phyloP scores from a whole-genome alignment of 345 rosid genomes.

The Schrenkiella parvula region DNA sequence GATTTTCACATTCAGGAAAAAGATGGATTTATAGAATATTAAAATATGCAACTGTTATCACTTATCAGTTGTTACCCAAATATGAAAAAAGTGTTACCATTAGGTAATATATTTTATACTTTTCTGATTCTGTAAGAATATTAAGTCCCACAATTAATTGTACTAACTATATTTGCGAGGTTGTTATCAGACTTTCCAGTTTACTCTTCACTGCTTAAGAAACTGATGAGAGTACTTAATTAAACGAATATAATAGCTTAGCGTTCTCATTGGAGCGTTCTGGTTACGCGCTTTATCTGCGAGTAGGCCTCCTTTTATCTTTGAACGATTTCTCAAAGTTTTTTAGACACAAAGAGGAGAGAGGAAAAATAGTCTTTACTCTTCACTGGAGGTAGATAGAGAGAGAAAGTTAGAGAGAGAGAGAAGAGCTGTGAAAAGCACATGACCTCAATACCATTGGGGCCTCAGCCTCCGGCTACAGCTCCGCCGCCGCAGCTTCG shows the following conservation, averaged over 20 bases:
- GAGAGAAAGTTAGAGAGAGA: constrained; percentile 19
- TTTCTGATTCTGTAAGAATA: neutral
- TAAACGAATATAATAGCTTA: neutral
- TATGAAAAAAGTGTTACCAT: neutral
- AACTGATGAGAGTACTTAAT: neutral
- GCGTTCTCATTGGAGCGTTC: neutral
- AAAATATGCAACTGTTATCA: neutral
- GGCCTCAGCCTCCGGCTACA: constrained; percentile 39
- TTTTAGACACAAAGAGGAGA: neutral
- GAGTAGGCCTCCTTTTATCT: constrained; percentile 9
- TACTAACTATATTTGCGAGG: neutral
- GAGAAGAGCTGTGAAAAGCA: constrained; percentile 40
- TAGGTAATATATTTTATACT: neutral
- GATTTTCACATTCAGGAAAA: neutral
- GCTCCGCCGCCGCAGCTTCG: constrained; percentile 30
- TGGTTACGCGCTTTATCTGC: neutral
- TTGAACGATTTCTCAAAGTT: neutral
- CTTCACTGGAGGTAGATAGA: constrained; percentile 21
- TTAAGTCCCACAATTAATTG: neutral
- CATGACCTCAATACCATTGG: constrained; percentile 52
- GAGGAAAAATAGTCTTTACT: constrained; percentile 6
- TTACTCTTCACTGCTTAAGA: neutral
- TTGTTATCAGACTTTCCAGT: neutral
- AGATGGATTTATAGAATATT: neutral
- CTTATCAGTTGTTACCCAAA: neutral